Evolutionary conservation across 129 eudicot genomes (phyloP).

Genomic region (Oenanthe sinensis): DNA sequence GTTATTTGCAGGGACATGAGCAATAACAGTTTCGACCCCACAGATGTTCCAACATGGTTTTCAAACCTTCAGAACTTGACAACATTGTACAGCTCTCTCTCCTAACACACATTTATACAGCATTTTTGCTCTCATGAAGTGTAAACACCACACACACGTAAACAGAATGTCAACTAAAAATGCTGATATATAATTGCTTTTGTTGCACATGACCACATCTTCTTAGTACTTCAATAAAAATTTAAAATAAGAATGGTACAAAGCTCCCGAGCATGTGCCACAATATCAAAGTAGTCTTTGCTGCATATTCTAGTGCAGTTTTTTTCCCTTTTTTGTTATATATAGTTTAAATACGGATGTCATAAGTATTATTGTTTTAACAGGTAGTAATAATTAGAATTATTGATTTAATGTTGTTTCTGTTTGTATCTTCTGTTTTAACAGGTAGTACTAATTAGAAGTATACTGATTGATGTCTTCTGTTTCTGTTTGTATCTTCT

Average conservation of each 20-base stretch:
- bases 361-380: background rate
- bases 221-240: background rate
- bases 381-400: too few species aligned
- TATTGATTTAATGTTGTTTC: background rate
- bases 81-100: conserved; percentile 58
- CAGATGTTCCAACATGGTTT: conserved; percentile 68
- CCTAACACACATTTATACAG: background rate
- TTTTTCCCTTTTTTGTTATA: background rate
- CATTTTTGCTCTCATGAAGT: background rate
- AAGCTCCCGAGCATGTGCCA: background rate
- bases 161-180: background rate
- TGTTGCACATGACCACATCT: background rate
- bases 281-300: background rate
- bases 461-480: background rate
- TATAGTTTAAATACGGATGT: background rate
- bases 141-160: background rate
- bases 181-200: background rate
- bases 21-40: conserved; percentile 60
- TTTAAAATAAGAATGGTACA: background rate
- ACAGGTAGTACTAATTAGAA: too few species aligned
- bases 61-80: conserved; percentile 51
- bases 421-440: background rate
- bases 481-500: background rate
- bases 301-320: background rate
- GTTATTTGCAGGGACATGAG: conserved; percentile 83